phyloP scores from a whole-genome alignment of 306 rosid species.

The Pachyrhizus erosus region DNA sequence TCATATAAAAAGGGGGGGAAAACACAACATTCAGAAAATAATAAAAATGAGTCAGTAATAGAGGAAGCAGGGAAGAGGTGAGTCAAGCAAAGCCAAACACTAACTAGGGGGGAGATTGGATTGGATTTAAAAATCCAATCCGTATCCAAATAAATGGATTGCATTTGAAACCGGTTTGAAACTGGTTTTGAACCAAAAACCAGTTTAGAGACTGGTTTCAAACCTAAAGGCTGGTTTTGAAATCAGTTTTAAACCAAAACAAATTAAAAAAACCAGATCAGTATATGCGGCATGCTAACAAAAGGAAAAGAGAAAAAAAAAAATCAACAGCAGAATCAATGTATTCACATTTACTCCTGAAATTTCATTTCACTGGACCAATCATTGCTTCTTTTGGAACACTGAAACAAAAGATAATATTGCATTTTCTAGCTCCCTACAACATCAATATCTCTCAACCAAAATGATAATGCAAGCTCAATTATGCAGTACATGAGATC shows the following conservation, averaged over 20 bases:
- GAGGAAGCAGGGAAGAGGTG: not conserved
- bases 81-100: not conserved
- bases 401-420: slow-evolving; percentile 16
- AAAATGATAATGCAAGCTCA: slow-evolving; percentile 1
- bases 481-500: not conserved
- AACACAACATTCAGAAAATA: not conserved
- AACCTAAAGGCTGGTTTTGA: no score
- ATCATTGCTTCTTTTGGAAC: slow-evolving; percentile 16
- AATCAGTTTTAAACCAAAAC: no score
- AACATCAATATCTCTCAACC: slow-evolving; percentile 13
- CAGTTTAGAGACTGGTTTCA: no score
- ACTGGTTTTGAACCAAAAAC: no score
- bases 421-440: slow-evolving; percentile 22
- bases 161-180: no score
- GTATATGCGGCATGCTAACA: slow-evolving; percentile 95
- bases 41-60: not conserved
- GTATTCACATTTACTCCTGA: slow-evolving; percentile 21
- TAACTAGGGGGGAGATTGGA: no score
- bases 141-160: no score
- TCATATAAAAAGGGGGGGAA: not conserved
- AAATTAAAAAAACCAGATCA: no score
- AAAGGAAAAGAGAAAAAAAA: slow-evolving; percentile 38
- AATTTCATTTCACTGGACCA: slow-evolving; percentile 8
- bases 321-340: not conserved
- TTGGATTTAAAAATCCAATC: no score